phyloP scores from a whole-genome alignment of 2,329 filamentous ascomycete genomes.

The Colletotrichum sp. region DNA sequence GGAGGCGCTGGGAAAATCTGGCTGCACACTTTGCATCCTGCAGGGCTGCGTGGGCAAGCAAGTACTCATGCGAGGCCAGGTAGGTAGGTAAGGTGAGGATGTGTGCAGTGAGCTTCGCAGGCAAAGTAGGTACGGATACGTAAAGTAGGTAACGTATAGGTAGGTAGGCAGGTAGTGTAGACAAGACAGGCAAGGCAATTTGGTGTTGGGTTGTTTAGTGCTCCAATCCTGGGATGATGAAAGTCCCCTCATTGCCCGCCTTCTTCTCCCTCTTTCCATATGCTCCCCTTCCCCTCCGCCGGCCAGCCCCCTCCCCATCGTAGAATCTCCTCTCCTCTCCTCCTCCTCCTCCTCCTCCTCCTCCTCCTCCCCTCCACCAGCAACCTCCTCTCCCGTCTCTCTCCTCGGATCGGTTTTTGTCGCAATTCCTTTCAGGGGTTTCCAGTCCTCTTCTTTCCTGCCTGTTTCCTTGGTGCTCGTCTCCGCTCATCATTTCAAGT shows the following conservation, averaged over 20 bases:
- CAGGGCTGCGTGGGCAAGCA: neutral
- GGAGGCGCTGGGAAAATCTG: neutral
- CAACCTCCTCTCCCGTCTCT: neutral
- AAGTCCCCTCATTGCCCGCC: constrained; percentile 23
- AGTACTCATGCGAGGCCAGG: neutral
- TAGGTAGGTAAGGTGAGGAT: neutral
- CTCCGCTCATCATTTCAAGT: constrained; percentile 20
- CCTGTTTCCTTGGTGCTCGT: constrained; percentile 23
- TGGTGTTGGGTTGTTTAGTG: neutral
- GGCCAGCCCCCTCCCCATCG: constrained; percentile 12
- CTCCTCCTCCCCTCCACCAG: neutral
- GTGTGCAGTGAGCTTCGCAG: neutral
- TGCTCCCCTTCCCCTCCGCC: constrained; percentile 10
- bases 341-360: constrained; percentile 1
- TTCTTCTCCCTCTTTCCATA: constrained; percentile 28
- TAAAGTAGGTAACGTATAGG: neutral
- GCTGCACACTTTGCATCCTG: neutral
- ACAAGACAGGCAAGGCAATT: neutral
- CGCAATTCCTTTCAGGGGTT: constrained; percentile 23
- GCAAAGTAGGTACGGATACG: neutral
- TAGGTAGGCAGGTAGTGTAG: neutral
- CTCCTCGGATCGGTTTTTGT: constrained; percentile 20
- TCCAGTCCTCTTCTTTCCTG: constrained; percentile 22
- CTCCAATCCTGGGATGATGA: constrained; percentile 20
- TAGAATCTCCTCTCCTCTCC: constrained; percentile 11